A percentile compares a stretch with the other conserved stretches of the same genome.
These are phyloP conservation scores for Ceratocystis colombiana DNA, from an alignment of 2,329 filamentous ascomycete genomes.

Conservation along the genomic window DNA sequence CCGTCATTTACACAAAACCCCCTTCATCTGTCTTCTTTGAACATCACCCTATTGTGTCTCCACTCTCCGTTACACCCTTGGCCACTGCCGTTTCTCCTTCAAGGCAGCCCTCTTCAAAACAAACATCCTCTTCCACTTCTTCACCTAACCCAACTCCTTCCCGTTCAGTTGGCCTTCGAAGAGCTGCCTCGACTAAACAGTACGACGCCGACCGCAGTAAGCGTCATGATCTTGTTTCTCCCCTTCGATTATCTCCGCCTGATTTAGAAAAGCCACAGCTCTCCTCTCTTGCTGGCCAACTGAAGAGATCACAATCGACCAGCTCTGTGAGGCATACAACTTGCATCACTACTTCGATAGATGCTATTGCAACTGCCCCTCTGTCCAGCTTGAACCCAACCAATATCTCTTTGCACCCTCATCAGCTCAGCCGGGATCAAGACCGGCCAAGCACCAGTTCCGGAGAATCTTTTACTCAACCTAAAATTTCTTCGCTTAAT, in stretches of 20 bases:
- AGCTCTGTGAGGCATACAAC: not conserved
- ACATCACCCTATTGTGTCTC: not conserved
- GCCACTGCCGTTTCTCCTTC: not conserved
- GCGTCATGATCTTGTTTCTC: constrained; percentile 23
- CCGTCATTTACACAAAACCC: constrained; percentile 15
- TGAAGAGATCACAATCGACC: constrained; percentile 18
- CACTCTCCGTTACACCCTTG: not conserved
- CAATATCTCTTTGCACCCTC: not conserved
- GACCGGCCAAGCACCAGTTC: constrained; percentile 12
- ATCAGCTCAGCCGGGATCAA: not conserved
- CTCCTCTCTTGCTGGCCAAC: not conserved
- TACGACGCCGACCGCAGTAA: constrained; percentile 23
- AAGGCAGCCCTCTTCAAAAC: not conserved
- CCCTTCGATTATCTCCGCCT: constrained; percentile 24
- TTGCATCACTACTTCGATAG: not conserved
- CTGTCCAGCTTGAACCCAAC: not conserved
- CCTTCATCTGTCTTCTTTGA: constrained; percentile 9
- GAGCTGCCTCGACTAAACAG: constrained; percentile 25
- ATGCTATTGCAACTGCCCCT: not conserved
- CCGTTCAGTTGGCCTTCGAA: constrained; percentile 15
- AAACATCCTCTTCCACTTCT: not conserved
- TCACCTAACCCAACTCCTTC: not conserved
- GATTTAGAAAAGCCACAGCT: constrained; percentile 16
- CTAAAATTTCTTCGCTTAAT: not conserved
- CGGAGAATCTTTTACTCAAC: constrained; percentile 9